Conservation (phyloP, 371 early-diverging fungal species). For the Ordospora colligata region DNA sequence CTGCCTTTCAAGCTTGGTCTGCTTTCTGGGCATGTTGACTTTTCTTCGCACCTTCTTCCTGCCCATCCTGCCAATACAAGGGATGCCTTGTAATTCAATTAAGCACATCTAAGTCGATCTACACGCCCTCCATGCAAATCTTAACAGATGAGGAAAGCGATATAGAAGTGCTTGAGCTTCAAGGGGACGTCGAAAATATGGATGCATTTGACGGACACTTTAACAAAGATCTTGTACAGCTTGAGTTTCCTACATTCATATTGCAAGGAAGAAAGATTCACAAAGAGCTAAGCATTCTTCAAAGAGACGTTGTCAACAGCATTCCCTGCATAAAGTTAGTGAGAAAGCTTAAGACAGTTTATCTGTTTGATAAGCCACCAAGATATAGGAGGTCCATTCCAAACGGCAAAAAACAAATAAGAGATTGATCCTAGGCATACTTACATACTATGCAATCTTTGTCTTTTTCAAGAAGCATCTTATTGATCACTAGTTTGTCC, state of each 20-base stretch:
- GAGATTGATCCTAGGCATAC: not conserved
- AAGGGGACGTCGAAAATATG: conserved; percentile 37
- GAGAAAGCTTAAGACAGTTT: not conserved
- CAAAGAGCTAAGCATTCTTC: conserved; percentile 11
- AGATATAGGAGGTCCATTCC: conserved; percentile 6
- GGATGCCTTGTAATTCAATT: not conserved
- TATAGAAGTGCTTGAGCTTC: conserved; percentile 19
- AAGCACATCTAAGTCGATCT: not conserved
- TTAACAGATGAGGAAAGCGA: not conserved
- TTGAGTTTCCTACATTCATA: conserved; percentile 21
- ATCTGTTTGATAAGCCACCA: conserved; percentile 32
- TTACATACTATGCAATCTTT: conserved; percentile 41
- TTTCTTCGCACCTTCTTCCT: conserved; percentile 43
- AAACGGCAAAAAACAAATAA: not conserved
- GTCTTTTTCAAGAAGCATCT: conserved; percentile 20
- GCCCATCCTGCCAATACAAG: conserved; percentile 13
- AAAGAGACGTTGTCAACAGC: not conserved
- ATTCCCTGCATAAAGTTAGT: not conserved
- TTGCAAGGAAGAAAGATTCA: conserved; percentile 27
- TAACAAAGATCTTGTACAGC: conserved; percentile 6
- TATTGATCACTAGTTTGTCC: not conserved
- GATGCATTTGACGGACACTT: conserved; percentile 29
- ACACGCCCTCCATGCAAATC: not conserved
- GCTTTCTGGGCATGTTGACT: conserved; percentile 7
- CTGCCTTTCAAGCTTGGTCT: conserved; percentile 25